Conservation (phyloP, 768 basidiomycete species). For the Cystofilobasidium capitatum region DNA sequence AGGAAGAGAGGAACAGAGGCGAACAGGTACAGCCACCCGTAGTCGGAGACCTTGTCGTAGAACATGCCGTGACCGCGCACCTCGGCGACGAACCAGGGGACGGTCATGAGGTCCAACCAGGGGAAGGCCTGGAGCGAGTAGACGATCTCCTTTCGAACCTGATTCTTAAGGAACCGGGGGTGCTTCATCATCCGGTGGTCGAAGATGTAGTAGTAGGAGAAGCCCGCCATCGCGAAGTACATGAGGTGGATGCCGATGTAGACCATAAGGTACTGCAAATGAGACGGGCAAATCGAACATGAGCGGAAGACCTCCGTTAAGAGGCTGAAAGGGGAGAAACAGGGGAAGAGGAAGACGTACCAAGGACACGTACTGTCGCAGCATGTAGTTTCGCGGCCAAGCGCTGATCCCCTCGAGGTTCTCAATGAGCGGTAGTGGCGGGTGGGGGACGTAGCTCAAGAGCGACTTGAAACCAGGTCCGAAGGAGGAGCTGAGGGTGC, state of each 20-base stretch:
- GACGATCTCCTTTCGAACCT: constrained; percentile 63
- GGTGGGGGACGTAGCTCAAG: constrained; percentile 31
- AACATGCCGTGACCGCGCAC: constrained; percentile 71
- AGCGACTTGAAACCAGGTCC: constrained; percentile 30
- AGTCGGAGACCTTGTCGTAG: constrained; percentile 68
- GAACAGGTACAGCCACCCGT: constrained; percentile 48
- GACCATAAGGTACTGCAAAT: constrained; percentile 50
- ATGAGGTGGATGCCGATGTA: constrained; percentile 69
- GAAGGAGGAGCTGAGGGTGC: constrained; percentile 37
- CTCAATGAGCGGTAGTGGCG: constrained; percentile 26
- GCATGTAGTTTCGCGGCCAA: constrained; percentile 72
- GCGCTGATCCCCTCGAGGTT: constrained; percentile 39
- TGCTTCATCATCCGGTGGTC: constrained; percentile 79
- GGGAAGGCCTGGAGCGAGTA: constrained; percentile 69
- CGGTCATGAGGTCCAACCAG: constrained; percentile 65
- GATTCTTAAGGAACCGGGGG: constrained; percentile 83
- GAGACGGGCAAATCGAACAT: too few species aligned
- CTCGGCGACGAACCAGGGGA: constrained; percentile 91
- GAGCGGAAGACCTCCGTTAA: too few species aligned
- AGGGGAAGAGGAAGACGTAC: constrained; percentile 30
- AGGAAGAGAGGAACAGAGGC: constrained; percentile 46
- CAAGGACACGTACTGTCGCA: constrained; percentile 19
- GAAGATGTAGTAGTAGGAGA: constrained; percentile 79
- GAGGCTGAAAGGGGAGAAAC: too few species aligned
- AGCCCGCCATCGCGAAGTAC: constrained; percentile 78